Percentiles rank a stretch among this genome's conserved stretches.
phyloP scores from a whole-genome alignment of 164 flowering plant genomes.

The Chimonanthus praecox region DNA sequence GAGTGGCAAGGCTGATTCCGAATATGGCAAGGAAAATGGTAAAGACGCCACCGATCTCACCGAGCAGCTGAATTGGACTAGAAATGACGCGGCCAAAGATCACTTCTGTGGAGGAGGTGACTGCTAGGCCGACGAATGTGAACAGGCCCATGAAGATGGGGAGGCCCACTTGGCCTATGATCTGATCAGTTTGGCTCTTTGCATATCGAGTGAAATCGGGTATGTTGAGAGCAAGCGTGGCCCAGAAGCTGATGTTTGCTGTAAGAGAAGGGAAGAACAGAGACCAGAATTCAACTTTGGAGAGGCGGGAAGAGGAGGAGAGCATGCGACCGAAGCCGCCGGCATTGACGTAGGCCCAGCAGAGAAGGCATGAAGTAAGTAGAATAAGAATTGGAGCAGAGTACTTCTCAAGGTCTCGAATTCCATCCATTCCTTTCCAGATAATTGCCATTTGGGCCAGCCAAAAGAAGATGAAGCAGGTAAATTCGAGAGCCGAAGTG shows the following conservation, averaged over 20 bases:
- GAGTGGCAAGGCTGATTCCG: conserved; percentile 72
- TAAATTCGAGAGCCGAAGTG: conserved; percentile 77
- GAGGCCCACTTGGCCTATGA: conserved; percentile 74
- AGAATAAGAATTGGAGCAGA: conserved; percentile 69
- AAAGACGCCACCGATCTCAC: conserved; percentile 42
- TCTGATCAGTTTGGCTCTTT: conserved; percentile 66
- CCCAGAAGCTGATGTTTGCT: conserved; percentile 92
- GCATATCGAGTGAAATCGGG: conserved; percentile 89
- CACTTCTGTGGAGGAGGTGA: conserved; percentile 68
- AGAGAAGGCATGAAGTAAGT: conserved; percentile 50
- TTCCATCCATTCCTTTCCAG: conserved; percentile 81
- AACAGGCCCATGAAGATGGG: conserved; percentile 88
- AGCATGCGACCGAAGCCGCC: conserved; percentile 81
- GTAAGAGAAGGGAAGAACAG: conserved; percentile 87
- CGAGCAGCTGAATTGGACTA: conserved; percentile 74
- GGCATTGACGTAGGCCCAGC: conserved; percentile 73
- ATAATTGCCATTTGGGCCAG: conserved; percentile 50
- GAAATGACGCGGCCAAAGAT: conserved; percentile 77
- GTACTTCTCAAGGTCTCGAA: conserved; percentile 68
- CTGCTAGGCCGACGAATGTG: conserved; percentile 90
- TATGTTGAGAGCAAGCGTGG: conserved; percentile 77
- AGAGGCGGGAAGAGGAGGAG: conserved; percentile 49
- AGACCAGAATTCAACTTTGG: conserved; percentile 60
- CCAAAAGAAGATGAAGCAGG: conserved; percentile 80
- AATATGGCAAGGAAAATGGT: conserved; percentile 55